phyloP scores from a whole-genome alignment of 2,329 filamentous ascomycete species.

The Botrytis medusae region DNA sequence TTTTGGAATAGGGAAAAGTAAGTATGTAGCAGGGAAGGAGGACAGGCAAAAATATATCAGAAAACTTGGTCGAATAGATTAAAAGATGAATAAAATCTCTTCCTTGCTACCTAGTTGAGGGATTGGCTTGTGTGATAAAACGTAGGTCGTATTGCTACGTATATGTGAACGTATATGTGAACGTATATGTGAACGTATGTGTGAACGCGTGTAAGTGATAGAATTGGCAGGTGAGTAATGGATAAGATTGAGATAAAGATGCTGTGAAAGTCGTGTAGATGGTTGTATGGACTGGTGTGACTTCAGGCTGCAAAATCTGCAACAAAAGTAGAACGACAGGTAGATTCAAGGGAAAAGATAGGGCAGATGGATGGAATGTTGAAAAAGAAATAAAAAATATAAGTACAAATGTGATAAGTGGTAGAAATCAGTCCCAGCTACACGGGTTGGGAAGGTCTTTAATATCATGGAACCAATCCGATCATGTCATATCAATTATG shows the following conservation, averaged over 20 bases:
- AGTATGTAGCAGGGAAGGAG: background rate
- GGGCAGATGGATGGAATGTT: background rate
- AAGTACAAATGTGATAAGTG: background rate
- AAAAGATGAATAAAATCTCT: background rate
- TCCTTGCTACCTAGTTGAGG: background rate
- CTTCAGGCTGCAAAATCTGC: slow-evolving; percentile 8
- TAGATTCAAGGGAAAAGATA: background rate
- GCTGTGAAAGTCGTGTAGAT: slow-evolving; percentile 1
- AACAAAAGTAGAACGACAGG: slow-evolving; percentile 1
- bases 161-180: background rate
- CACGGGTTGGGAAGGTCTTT: slow-evolving; percentile 7
- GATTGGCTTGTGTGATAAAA: background rate
- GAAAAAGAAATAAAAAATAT: background rate
- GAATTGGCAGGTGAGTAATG: background rate
- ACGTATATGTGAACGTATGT: no score
- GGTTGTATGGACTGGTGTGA: slow-evolving; percentile 1
- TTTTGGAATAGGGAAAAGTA: background rate
- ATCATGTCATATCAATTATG: slow-evolving; percentile 7
- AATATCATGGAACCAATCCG: background rate
- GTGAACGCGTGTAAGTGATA: background rate
- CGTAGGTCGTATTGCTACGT: background rate
- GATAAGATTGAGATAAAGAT: background rate
- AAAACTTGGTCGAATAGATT: background rate
- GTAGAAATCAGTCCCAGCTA: background rate
- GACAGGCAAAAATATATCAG: background rate